These are phyloP conservation scores for Comarum palustre DNA, from an alignment of 306 rosid genomes.

Conservation along the genomic window DNA sequence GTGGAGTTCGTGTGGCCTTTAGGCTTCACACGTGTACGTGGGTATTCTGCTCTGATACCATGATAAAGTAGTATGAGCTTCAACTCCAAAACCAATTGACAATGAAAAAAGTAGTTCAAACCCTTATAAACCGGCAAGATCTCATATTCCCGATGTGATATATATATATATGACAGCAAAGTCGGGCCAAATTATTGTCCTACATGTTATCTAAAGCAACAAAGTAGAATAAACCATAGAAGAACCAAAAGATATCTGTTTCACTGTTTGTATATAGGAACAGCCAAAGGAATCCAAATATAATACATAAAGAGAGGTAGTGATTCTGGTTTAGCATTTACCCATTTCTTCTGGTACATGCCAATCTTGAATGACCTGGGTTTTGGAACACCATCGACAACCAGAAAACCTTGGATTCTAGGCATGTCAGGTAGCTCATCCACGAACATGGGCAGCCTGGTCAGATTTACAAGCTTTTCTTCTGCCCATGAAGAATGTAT, in stretches of 20 bases:
- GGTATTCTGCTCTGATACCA: too few species aligned
- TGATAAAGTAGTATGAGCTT: too few species aligned
- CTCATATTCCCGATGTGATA: too few species aligned
- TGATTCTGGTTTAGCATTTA: conserved; percentile 11
- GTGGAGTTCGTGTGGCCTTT: too few species aligned
- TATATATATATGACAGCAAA: too few species aligned
- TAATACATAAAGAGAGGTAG: too few species aligned
- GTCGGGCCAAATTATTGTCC: not conserved
- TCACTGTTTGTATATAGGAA: not conserved
- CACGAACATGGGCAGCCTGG: conserved; percentile 58
- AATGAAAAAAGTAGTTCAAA: too few species aligned
- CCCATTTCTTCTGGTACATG: conserved; percentile 81
- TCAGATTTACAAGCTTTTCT: conserved; percentile 28
- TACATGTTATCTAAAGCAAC: conserved; percentile 5
- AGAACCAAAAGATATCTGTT: not conserved
- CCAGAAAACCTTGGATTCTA: conserved; percentile 37
- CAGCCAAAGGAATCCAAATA: not conserved
- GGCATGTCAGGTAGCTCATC: conserved; percentile 70
- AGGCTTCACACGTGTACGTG: too few species aligned
- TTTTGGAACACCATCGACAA: conserved; percentile 41
- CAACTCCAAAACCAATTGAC: too few species aligned
- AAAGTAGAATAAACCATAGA: not conserved
- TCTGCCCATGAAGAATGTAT: conserved; percentile 26
- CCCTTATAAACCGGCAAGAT: too few species aligned
- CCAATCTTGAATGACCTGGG: conserved; percentile 56